Conservation (phyloP, 2,329 filamentous ascomycete species). For the Lasiodiplodia citricola region DNA sequence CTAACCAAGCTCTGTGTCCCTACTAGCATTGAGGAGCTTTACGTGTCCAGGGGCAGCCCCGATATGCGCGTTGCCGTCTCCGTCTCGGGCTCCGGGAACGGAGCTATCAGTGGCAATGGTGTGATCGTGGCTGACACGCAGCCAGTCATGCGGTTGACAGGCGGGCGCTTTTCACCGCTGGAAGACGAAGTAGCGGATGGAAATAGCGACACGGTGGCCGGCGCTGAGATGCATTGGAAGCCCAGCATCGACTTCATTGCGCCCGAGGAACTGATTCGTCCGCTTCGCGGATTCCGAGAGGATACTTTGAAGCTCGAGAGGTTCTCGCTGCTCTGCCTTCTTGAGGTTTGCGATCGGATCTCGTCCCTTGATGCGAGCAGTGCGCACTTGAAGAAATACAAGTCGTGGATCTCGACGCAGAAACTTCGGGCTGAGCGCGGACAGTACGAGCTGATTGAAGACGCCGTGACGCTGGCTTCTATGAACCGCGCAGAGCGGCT, state of each 20-base stretch:
- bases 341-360: constrained; percentile 2
- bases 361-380: not conserved
- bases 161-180: constrained; percentile 19
- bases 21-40: constrained; percentile 28
- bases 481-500: too few relatives aligned
- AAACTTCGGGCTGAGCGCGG: not conserved
- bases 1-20: constrained; percentile 18
- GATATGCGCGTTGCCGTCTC: not conserved
- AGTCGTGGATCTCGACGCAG: not conserved
- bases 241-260: constrained; percentile 30
- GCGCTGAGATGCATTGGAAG: constrained; percentile 32
- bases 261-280: constrained; percentile 24
- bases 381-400: not conserved
- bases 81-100: constrained; percentile 1
- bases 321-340: constrained; percentile 15
- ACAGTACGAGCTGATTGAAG: too few relatives aligned
- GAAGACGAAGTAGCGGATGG: not conserved
- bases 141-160: constrained; percentile 24
- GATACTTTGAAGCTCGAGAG: not conserved
- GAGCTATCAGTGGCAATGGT: not conserved
- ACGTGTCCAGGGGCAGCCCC: constrained; percentile 12
- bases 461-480: too few relatives aligned
- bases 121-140: constrained; percentile 23
- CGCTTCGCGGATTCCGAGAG: not conserved
- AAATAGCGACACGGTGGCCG: constrained; percentile 22